These are phyloP conservation scores for Myxozyma sirexii DNA, from an alignment of 805 yeast species.

Conservation along the genomic window DNA sequence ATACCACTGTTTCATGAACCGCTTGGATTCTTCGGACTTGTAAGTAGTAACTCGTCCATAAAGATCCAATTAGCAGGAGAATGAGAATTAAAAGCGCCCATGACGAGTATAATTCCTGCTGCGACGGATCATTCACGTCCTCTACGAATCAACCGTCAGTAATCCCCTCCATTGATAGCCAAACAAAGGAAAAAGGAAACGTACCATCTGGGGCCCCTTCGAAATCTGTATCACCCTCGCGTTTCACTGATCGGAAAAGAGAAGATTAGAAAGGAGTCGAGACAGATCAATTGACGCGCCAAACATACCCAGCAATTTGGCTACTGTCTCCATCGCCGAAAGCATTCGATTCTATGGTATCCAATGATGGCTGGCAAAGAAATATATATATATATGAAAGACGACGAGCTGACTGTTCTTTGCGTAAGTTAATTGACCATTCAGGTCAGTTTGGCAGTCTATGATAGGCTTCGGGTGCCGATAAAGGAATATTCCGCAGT, in stretches of 20 bases:
- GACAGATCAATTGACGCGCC: neutral
- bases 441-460: no score
- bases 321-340: neutral
- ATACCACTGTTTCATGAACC: constrained; percentile 92
- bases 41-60: constrained; percentile 92
- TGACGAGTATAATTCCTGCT: constrained; percentile 93
- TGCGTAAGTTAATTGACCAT: no score
- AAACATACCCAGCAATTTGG: neutral
- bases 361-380: no score
- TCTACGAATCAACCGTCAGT: constrained; percentile 4
- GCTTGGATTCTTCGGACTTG: constrained; percentile 91
- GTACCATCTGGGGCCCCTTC: constrained; percentile 15
- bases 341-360: neutral
- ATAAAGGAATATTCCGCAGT: no score
- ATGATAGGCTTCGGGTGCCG: no score
- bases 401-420: no score
- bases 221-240: constrained; percentile 16
- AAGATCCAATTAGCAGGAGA: constrained; percentile 76
- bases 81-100: constrained; percentile 94
- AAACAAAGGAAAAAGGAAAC: no score
- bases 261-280: neutral
- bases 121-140: constrained; percentile 64
- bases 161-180: neutral
- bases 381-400: no score
- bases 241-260: constrained; percentile 1